Percentiles rank a stretch among this genome's conserved stretches.
These are phyloP conservation scores for Acarospora socialis DNA, from an alignment of 2,329 filamentous ascomycete species.

Conservation along the genomic window DNA sequence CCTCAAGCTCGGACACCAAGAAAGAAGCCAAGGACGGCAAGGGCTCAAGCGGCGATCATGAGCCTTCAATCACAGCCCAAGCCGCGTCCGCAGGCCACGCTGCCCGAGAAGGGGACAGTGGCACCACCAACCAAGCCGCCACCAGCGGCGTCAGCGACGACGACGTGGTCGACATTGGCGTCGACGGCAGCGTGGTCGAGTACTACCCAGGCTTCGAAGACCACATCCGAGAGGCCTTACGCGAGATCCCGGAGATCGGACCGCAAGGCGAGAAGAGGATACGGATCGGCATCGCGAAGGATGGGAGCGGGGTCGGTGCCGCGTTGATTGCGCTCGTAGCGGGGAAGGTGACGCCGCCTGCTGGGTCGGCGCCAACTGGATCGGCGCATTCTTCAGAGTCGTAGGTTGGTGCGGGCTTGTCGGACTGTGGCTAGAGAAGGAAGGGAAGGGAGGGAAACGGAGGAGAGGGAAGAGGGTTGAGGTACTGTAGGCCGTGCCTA, in stretches of 20 bases:
- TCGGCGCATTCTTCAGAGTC: too few relatives aligned
- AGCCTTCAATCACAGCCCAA: slow-evolving; percentile 15
- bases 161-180: slow-evolving; percentile 75
- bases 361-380: too few relatives aligned
- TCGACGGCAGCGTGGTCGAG: slow-evolving; percentile 87
- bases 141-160: slow-evolving; percentile 35
- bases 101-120: slow-evolving; percentile 19
- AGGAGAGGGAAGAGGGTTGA: too few relatives aligned
- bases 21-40: slow-evolving; percentile 10
- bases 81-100: too few relatives aligned
- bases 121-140: slow-evolving; percentile 13
- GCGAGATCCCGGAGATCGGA: slow-evolving; percentile 64
- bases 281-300: slow-evolving; percentile 90
- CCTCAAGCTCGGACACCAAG: slow-evolving; percentile 13
- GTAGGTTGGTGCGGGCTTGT: too few relatives aligned
- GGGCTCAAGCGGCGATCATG: slow-evolving; percentile 15
- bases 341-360: slow-evolving; percentile 39
- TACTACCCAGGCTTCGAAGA: slow-evolving; percentile 89
- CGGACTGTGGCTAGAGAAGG: too few relatives aligned
- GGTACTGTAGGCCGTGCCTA: too few relatives aligned
- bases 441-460: too few relatives aligned
- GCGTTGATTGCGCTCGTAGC: slow-evolving; percentile 89
- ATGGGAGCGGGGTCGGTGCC: slow-evolving; percentile 89
- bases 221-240: slow-evolving; percentile 71
- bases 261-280: slow-evolving; percentile 67